phyloP scores from a whole-genome alignment of 2,329 filamentous ascomycete genomes.

The Sporothrix luriei region DNA sequence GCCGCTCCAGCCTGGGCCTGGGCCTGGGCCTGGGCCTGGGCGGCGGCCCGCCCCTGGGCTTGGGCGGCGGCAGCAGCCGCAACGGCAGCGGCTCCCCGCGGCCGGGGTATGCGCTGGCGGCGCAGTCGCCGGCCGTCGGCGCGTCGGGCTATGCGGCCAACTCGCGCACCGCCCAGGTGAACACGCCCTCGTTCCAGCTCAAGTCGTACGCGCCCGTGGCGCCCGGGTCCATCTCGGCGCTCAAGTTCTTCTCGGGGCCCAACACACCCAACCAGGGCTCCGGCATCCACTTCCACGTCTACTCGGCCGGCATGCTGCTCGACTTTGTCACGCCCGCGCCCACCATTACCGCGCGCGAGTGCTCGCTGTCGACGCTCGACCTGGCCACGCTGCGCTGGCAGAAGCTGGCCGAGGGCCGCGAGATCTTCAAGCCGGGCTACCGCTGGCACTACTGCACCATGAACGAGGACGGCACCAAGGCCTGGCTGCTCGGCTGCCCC shows the following conservation, averaged over 20 bases:
- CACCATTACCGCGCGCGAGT: conserved; percentile 82
- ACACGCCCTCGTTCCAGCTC: conserved; percentile 65
- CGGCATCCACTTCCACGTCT: conserved; percentile 93
- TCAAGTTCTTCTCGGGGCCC: conserved; percentile 86
- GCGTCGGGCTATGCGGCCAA: conserved; percentile 68
- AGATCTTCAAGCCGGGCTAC: conserved; percentile 89
- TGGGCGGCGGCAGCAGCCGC: conserved; percentile 19
- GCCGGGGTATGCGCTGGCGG: conserved; percentile 52
- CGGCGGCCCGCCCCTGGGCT: conserved; percentile 8
- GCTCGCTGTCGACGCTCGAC: conserved; percentile 86
- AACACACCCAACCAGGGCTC: conserved; percentile 86
- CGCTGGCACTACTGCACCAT: conserved; percentile 98
- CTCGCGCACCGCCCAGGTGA: conserved; percentile 67
- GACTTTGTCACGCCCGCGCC: conserved; percentile 93
- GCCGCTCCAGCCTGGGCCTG: conserved; percentile 45
- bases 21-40: neutral
- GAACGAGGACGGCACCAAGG: conserved; percentile 92
- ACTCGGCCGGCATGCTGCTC: conserved; percentile 86
- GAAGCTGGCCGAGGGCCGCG: conserved; percentile 88
- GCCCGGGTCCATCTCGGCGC: conserved; percentile 83
- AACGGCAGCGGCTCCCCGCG: conserved; percentile 52
- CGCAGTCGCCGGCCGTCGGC: conserved; percentile 56
- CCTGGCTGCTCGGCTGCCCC: conserved; percentile 92
- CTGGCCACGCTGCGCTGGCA: conserved; percentile 88
- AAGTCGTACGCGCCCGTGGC: conserved; percentile 79